Percentiles rank a stretch among this genome's conserved stretches.
Evolutionary conservation across 2,329 filamentous ascomycete genomes (phyloP).

Genomic region (Nigrospora osmanthi): DNA sequence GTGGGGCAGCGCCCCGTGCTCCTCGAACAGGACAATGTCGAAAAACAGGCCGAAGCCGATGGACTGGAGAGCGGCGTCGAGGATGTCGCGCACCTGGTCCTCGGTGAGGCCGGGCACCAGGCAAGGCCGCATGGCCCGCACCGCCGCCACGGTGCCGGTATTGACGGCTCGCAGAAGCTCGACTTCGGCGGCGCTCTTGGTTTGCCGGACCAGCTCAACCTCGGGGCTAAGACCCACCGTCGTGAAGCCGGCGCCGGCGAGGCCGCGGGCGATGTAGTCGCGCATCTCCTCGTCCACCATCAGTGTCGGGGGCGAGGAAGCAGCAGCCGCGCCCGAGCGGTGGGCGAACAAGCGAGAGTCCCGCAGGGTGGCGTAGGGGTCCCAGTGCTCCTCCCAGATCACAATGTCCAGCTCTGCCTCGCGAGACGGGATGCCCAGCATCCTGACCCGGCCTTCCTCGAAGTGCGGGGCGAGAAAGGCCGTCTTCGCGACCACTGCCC

Average conservation of each 20-base stretch:
- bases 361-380: conserved; percentile 49
- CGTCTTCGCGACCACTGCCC: conserved; percentile 41
- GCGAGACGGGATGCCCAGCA: conserved; percentile 50
- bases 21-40: conserved; percentile 56
- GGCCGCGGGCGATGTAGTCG: conserved; percentile 53
- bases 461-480: conserved; percentile 53
- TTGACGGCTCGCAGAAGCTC: conserved; percentile 54
- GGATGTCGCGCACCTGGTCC: conserved; percentile 44
- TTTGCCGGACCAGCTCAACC: conserved; percentile 51
- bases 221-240: conserved; percentile 44
- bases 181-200: conserved; percentile 47
- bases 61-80: conserved; percentile 46
- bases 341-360: conserved; percentile 30
- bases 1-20: conserved; percentile 44
- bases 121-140: conserved; percentile 48
- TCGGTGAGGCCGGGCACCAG: conserved; percentile 50
- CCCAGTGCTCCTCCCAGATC: conserved; percentile 57
- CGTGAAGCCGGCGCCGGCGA: conserved; percentile 44
- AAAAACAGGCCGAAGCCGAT: conserved; percentile 52
- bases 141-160: conserved; percentile 53
- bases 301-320: conserved; percentile 25
- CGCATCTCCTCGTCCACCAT: conserved; percentile 60
- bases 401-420: conserved; percentile 43
- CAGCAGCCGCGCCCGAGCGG: background rate
- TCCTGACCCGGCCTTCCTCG: conserved; percentile 49